phyloP scores from a whole-genome alignment of 306 rosid species.

The Crataegus laevigata region DNA sequence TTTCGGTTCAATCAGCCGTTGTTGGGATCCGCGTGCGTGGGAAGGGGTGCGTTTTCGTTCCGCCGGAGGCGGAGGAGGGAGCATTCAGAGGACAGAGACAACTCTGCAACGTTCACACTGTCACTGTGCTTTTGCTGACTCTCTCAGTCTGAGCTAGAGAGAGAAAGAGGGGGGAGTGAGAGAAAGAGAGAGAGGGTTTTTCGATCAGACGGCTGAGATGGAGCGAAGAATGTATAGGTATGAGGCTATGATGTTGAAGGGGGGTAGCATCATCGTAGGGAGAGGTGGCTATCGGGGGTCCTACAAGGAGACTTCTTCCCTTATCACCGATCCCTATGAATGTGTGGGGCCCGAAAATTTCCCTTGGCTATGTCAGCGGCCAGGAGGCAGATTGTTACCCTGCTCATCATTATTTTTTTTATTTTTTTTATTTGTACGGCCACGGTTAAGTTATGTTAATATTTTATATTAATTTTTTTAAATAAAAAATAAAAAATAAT shows the following conservation, averaged over 20 bases:
- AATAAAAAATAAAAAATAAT: no score
- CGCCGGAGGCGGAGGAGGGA: neutral
- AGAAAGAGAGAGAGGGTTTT: neutral
- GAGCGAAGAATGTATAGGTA: neutral
- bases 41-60: neutral
- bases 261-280: neutral
- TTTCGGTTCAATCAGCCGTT: neutral
- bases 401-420: no score
- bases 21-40: neutral
- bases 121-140: slow-evolving; percentile 7
- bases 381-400: no score
- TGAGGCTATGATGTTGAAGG: neutral
- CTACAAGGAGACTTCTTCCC: slow-evolving; percentile 30
- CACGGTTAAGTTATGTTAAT: no score
- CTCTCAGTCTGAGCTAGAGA: neutral
- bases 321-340: slow-evolving; percentile 50
- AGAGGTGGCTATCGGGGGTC: slow-evolving; percentile 21
- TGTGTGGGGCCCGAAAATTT: slow-evolving; percentile 11
- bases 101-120: neutral
- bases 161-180: slow-evolving; percentile 8
- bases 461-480: no score
- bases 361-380: slow-evolving; percentile 15
- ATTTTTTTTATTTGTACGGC: no score
- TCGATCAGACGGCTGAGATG: slow-evolving; percentile 40
- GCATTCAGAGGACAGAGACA: neutral